A percentile compares a stretch with the other conserved stretches of the same genome.
Conservation (phyloP, 2,329 filamentous ascomycete genomes). For the Paecilomyces sp. region DNA sequence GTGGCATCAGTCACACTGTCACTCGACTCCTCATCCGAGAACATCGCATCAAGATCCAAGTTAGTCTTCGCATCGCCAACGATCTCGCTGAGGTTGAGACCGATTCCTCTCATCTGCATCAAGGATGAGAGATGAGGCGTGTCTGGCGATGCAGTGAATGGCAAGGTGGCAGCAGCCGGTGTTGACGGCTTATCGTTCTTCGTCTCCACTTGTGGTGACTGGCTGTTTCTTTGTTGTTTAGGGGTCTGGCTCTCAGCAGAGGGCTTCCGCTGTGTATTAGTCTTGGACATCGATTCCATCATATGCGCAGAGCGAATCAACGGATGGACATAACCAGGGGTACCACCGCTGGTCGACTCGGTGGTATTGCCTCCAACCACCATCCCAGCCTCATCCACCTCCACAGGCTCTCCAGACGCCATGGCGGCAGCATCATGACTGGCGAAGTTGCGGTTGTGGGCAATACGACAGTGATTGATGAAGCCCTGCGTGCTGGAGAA, state of each 20-base stretch:
- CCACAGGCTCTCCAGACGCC: slow-evolving; percentile 75
- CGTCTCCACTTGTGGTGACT: background rate
- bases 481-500: slow-evolving; percentile 98
- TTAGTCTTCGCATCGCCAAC: slow-evolving; percentile 48
- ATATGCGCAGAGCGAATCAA: slow-evolving; percentile 53
- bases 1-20: slow-evolving; percentile 22
- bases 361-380: slow-evolving; percentile 34
- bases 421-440: slow-evolving; percentile 92
- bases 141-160: slow-evolving; percentile 49
- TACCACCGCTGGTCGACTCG: slow-evolving; percentile 20
- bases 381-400: slow-evolving; percentile 54
- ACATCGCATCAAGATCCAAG: slow-evolving; percentile 31
- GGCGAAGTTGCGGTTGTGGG: slow-evolving; percentile 87
- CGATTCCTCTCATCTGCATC: slow-evolving; percentile 55
- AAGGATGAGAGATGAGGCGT: slow-evolving; percentile 63
- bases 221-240: slow-evolving; percentile 5
- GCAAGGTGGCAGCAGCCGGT: slow-evolving; percentile 13
- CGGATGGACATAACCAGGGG: slow-evolving; percentile 54
- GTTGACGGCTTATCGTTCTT: slow-evolving; percentile 1
- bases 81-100: slow-evolving; percentile 52
- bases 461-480: slow-evolving; percentile 97
- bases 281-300: slow-evolving; percentile 19
- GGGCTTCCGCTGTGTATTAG: slow-evolving; percentile 10
- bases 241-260: slow-evolving; percentile 6
- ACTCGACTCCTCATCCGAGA: slow-evolving; percentile 34